Conservation (phyloP, 1,284 basidiomycete species). For the Athelia sp. region DNA sequence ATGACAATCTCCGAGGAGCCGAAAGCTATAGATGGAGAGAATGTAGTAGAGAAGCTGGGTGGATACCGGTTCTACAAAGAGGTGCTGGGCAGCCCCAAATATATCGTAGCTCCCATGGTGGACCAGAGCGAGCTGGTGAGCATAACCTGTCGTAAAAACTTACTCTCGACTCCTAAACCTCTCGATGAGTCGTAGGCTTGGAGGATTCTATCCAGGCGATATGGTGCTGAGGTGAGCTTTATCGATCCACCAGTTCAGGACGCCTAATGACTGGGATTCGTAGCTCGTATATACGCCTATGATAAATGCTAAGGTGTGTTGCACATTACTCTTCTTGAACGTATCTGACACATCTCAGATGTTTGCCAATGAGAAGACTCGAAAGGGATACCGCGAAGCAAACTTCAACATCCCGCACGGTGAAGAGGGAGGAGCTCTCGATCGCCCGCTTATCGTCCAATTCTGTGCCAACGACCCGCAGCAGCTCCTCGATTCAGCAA, state of each 20-base stretch:
- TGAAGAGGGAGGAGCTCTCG: slow-evolving; percentile 61
- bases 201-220: slow-evolving; percentile 83
- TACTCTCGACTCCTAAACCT: neutral
- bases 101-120: slow-evolving; percentile 95
- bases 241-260: slow-evolving; percentile 2
- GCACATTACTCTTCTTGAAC: neutral
- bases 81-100: slow-evolving; percentile 79
- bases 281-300: slow-evolving; percentile 93
- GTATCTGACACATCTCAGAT: slow-evolving; percentile 36
- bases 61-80: slow-evolving; percentile 82
- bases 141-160: slow-evolving; percentile 9
- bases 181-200: slow-evolving; percentile 59
- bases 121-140: slow-evolving; percentile 93
- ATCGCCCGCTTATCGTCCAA: slow-evolving; percentile 89
- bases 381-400: slow-evolving; percentile 51
- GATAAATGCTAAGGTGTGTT: slow-evolving; percentile 84
- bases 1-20: too few species aligned
- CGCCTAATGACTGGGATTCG: slow-evolving; percentile 1
- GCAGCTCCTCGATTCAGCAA: slow-evolving; percentile 72
- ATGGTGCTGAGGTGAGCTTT: slow-evolving; percentile 69
- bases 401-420: slow-evolving; percentile 67
- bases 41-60: slow-evolving; percentile 49
- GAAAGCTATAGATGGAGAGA: too few species aligned
- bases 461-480: slow-evolving; percentile 92
- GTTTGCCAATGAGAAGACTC: slow-evolving; percentile 53